Evolutionary conservation across 345 rosid genomes (phyloP).

Genomic region (Durio zibethinus): DNA sequence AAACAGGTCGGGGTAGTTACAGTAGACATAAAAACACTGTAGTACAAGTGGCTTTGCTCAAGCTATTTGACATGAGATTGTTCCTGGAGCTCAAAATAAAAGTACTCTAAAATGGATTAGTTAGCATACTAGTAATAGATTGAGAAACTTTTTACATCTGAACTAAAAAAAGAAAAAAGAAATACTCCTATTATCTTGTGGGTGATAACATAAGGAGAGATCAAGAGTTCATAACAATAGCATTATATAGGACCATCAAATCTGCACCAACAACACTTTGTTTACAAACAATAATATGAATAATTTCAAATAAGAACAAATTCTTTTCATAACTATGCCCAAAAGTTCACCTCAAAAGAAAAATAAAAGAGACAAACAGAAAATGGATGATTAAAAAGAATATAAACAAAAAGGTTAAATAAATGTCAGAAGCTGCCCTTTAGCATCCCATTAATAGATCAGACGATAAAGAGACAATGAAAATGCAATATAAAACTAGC

Average conservation of each 20-base stretch:
- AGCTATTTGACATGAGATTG: not conserved
- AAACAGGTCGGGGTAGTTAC: not conserved
- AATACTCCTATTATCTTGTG: not conserved
- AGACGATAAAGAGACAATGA: not conserved
- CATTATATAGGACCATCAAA: not conserved
- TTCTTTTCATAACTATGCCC: not conserved
- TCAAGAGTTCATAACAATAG: not conserved
- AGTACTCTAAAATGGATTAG: not conserved
- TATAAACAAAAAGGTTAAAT: not conserved
- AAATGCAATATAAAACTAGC: not conserved
- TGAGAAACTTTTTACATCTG: not conserved
- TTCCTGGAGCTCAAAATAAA: not conserved
- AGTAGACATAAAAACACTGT: not conserved
- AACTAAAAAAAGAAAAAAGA: not conserved
- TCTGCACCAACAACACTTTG: not conserved
- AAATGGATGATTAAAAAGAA: not conserved
- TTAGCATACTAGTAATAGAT: not conserved
- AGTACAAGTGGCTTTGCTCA: not conserved
- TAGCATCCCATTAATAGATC: not conserved
- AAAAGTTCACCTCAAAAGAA: not conserved
- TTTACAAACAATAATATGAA: not conserved
- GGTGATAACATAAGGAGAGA: not conserved
- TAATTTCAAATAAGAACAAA: not conserved
- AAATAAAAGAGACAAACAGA: not conserved
- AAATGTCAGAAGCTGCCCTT: not conserved